These are phyloP conservation scores for Codiaeum variegatum DNA, from an alignment of 441 rosid species.

Conservation along the genomic window DNA sequence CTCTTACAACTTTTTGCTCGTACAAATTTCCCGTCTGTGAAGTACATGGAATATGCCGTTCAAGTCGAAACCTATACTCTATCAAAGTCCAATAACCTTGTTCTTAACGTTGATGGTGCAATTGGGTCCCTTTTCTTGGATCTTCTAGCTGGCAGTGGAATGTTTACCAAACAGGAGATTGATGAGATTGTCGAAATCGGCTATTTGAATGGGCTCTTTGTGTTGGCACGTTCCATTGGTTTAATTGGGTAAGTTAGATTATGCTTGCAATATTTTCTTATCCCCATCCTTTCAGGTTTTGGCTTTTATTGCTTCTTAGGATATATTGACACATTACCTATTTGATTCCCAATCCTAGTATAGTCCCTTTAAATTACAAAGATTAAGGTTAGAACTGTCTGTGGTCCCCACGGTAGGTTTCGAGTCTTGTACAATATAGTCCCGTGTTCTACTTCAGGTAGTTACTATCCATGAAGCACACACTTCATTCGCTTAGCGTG, in stretches of 20 bases:
- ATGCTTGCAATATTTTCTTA: constrained; percentile 4
- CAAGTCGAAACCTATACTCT: constrained; percentile 88
- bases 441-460: too few relatives aligned
- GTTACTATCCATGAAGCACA: too few relatives aligned
- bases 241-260: constrained; percentile 64
- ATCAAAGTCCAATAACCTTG: constrained; percentile 81
- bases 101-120: constrained; percentile 84
- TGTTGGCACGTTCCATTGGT: constrained; percentile 83
- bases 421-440: too few relatives aligned
- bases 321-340: constrained; percentile 1
- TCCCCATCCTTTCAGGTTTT: not conserved
- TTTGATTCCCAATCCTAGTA: constrained; percentile 2
- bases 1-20: constrained; percentile 77
- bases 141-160: constrained; percentile 88
- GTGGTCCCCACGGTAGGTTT: not conserved
- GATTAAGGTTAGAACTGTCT: not conserved
- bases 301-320: constrained; percentile 3
- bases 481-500: too few relatives aligned
- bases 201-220: constrained; percentile 84
- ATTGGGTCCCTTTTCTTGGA: constrained; percentile 94
- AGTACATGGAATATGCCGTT: constrained; percentile 91
- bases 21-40: constrained; percentile 83
- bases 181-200: constrained; percentile 85
- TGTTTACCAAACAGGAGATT: constrained; percentile 89
- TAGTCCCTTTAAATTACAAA: not conserved